Conservation (phyloP, 805 yeast genomes). For the Yarrowia deformans region DNA sequence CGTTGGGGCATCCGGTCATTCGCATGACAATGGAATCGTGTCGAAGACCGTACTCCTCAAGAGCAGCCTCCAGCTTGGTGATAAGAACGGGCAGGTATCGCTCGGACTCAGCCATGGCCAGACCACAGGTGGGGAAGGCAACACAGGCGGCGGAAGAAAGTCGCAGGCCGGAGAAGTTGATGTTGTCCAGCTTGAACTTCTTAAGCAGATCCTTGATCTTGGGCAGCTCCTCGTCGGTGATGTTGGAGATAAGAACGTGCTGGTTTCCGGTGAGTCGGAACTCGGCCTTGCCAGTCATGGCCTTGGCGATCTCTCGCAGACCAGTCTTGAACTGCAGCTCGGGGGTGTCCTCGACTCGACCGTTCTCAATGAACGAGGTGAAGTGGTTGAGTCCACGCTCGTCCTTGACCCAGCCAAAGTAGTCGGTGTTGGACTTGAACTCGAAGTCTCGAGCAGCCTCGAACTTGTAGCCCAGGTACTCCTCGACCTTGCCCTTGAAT, state of each 20-base stretch:
- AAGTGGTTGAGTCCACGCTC: slow-evolving; percentile 80
- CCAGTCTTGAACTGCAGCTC: slow-evolving; percentile 92
- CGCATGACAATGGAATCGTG: slow-evolving; percentile 95
- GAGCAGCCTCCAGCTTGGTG: slow-evolving; percentile 78
- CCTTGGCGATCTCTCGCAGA: slow-evolving; percentile 76
- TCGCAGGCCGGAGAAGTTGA: slow-evolving; percentile 82
- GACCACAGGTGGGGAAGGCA: slow-evolving; percentile 97
- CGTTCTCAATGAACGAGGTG: slow-evolving; percentile 94
- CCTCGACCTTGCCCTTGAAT: slow-evolving; percentile 82
- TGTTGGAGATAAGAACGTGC: slow-evolving; percentile 78
- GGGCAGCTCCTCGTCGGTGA: slow-evolving; percentile 71
- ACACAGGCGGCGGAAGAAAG: slow-evolving; percentile 95
- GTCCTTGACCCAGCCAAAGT: slow-evolving; percentile 92
- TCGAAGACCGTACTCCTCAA: slow-evolving; percentile 91
- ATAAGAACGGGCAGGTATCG: slow-evolving; percentile 86
- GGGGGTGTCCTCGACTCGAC: slow-evolving; percentile 92
- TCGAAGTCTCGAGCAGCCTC: slow-evolving; percentile 73
- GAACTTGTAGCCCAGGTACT: slow-evolving; percentile 76
- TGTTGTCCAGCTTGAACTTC: slow-evolving; percentile 81
- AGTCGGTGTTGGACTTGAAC: slow-evolving; percentile 86
- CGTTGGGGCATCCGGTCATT: slow-evolving; percentile 99
- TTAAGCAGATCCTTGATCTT: slow-evolving; percentile 68
- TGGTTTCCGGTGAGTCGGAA: slow-evolving; percentile 97
- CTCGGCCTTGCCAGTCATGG: slow-evolving; percentile 65
- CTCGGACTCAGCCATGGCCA: slow-evolving; percentile 98